These are phyloP conservation scores for Solanum corneliomulleri DNA, from an alignment of 257 asterid genomes.

Conservation along the genomic window DNA sequence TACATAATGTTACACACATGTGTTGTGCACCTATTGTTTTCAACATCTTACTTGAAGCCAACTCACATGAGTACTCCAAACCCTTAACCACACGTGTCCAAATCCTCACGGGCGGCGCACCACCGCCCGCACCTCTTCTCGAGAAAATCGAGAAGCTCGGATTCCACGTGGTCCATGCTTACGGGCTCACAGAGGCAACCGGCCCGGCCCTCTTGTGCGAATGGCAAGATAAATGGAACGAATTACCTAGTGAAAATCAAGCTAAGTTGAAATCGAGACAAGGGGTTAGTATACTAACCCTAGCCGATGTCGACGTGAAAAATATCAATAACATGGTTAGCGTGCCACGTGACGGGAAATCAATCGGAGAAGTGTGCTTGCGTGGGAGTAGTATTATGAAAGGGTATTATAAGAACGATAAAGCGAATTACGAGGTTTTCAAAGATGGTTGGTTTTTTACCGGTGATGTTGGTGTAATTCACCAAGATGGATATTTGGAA, in stretches of 20 bases:
- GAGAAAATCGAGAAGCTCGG: constrained; percentile 51
- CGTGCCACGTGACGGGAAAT: not conserved
- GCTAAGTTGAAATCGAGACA: constrained; percentile 60
- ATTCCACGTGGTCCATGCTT: constrained; percentile 75
- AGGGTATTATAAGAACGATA: constrained; percentile 59
- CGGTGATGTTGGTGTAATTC: constrained; percentile 76
- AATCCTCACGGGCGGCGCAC: constrained; percentile 77
- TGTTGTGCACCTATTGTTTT: constrained; percentile 83
- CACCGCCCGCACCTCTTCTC: constrained; percentile 55
- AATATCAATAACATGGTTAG: not conserved
- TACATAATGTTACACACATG: constrained; percentile 77
- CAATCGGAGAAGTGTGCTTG: not conserved
- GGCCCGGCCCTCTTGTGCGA: constrained; percentile 87
- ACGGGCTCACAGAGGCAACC: constrained; percentile 85
- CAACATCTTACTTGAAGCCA: constrained; percentile 48
- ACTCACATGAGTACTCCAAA: constrained; percentile 36
- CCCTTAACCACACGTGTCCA: constrained; percentile 21
- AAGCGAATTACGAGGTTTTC: constrained; percentile 39
- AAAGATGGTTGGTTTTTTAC: constrained; percentile 64
- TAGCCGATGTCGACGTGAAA: not conserved
- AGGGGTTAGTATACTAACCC: constrained; percentile 42
- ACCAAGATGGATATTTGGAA: constrained; percentile 62
- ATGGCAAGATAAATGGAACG: constrained; percentile 66
- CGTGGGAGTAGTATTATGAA: constrained; percentile 31
- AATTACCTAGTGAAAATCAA: constrained; percentile 18